Conservation (phyloP, 2,329 filamentous ascomycete species). For the Hymenoscyphus repandus region DNA sequence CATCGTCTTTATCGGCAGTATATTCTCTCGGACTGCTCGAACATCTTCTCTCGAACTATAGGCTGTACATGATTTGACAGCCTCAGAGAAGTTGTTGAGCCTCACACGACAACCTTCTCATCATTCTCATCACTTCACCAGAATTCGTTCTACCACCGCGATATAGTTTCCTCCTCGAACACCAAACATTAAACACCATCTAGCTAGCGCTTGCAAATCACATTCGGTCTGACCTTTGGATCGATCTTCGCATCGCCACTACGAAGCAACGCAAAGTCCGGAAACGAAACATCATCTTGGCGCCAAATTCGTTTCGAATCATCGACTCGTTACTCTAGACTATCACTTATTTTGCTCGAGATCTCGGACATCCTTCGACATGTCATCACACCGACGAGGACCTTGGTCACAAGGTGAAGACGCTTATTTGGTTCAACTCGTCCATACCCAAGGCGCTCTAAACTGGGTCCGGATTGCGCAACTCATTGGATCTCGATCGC, state of each 20-base stretch:
- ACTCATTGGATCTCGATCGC: constrained; percentile 69
- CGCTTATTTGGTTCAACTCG: constrained; percentile 61
- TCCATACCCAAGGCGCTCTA: constrained; percentile 65
- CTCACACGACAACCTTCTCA: too few species aligned
- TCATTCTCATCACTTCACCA: too few species aligned
- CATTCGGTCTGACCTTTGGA: too few species aligned
- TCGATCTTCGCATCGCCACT: too few species aligned
- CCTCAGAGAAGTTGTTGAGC: too few species aligned
- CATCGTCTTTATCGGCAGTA: too few species aligned
- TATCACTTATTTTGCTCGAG: background rate
- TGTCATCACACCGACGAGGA: constrained; percentile 58
- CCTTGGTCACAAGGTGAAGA: constrained; percentile 83
- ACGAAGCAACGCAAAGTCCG: background rate
- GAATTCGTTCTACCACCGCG: too few species aligned
- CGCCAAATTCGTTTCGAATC: background rate
- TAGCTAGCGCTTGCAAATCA: too few species aligned
- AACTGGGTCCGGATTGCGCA: constrained; percentile 89
- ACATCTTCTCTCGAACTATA: background rate
- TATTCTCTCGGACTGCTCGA: too few species aligned
- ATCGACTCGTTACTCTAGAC: background rate
- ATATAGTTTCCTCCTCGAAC: too few species aligned
- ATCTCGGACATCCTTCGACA: constrained; percentile 6
- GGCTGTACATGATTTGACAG: too few species aligned
- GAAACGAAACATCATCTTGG: background rate
- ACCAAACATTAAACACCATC: too few species aligned